Evolutionary conservation across 768 basidiomycete genomes (phyloP).

Genomic region (Tylopilus felleus): DNA sequence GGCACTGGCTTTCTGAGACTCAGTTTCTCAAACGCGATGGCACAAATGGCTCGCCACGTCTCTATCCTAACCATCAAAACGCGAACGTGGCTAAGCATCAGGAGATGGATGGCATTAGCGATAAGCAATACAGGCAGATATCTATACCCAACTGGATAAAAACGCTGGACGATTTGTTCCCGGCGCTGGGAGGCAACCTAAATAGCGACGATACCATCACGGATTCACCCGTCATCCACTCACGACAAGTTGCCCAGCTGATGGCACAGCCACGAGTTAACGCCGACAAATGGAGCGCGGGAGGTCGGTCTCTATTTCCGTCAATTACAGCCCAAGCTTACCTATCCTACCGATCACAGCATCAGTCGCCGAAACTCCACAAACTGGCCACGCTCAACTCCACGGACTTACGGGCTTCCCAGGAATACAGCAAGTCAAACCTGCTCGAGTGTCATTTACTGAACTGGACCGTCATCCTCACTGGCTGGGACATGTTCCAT

Average conservation of each 20-base stretch:
- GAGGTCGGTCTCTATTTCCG: slow-evolving; percentile 14
- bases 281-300: slow-evolving; percentile 9
- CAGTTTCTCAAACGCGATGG: slow-evolving; percentile 22
- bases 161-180: slow-evolving; percentile 29
- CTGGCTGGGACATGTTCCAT: slow-evolving; percentile 6
- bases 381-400: slow-evolving; percentile 8
- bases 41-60: slow-evolving; percentile 11
- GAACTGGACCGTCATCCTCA: slow-evolving; percentile 6
- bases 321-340: slow-evolving; percentile 4
- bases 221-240: slow-evolving; percentile 29
- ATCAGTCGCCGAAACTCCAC: slow-evolving; percentile 14
- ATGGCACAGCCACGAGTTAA: slow-evolving; percentile 7
- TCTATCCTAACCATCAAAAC: slow-evolving; percentile 12
- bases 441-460: not conserved
- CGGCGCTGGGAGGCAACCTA: slow-evolving; percentile 5
- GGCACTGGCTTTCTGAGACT: slow-evolving; percentile 32
- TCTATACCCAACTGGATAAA: slow-evolving; percentile 8
- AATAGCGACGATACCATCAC: slow-evolving; percentile 5
- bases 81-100: slow-evolving; percentile 10
- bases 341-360: not conserved
- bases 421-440: slow-evolving; percentile 17
- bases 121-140: slow-evolving; percentile 7
- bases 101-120: slow-evolving; percentile 1
- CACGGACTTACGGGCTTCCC: slow-evolving; percentile 28
- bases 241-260: slow-evolving; percentile 10